phyloP scores from a whole-genome alignment of 164 flowering plant species.

The Chloranthus sessilifolius region DNA sequence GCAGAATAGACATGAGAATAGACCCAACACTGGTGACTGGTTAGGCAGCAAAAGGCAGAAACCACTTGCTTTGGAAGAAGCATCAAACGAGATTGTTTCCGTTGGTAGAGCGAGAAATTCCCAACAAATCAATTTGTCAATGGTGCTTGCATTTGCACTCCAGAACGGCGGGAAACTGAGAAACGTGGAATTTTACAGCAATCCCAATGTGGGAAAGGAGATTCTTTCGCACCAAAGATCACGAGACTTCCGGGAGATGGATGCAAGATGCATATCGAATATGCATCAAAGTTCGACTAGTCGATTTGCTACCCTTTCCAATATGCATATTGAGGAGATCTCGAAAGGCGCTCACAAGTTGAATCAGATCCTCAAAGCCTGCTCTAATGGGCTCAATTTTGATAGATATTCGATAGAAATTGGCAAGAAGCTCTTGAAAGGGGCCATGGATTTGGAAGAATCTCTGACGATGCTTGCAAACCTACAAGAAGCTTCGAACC shows the following conservation, averaged over 20 bases:
- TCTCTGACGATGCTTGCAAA: slow-evolving; percentile 66
- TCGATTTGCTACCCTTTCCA: slow-evolving; percentile 36
- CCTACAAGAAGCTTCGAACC: slow-evolving; percentile 70
- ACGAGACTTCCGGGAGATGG: slow-evolving; percentile 24
- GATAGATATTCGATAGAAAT: slow-evolving; percentile 53
- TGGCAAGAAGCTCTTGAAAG: slow-evolving; percentile 69
- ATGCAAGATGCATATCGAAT: slow-evolving; percentile 16
- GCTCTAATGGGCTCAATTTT: slow-evolving; percentile 43
- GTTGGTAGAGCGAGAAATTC: slow-evolving; percentile 32
- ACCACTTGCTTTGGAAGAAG: slow-evolving; percentile 19
- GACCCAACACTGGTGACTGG: slow-evolving; percentile 7
- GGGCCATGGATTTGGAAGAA: slow-evolving; percentile 78
- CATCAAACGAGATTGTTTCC: slow-evolving; percentile 50
- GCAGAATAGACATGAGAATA: neutral
- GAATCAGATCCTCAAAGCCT: slow-evolving; percentile 63
- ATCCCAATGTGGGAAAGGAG: slow-evolving; percentile 22
- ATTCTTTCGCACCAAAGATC: slow-evolving; percentile 38
- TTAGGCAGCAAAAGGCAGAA: slow-evolving; percentile 6
- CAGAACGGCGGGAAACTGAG: slow-evolving; percentile 45
- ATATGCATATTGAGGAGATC: slow-evolving; percentile 56
- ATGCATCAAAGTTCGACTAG: slow-evolving; percentile 18
- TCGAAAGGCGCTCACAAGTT: slow-evolving; percentile 73
- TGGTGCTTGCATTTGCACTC: slow-evolving; percentile 59
- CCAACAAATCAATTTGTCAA: slow-evolving; percentile 43
- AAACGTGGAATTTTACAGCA: slow-evolving; percentile 32